Evolutionary conservation across 202 grass and related monocot genomes (phyloP).

Genomic region (Eragrostis tef): DNA sequence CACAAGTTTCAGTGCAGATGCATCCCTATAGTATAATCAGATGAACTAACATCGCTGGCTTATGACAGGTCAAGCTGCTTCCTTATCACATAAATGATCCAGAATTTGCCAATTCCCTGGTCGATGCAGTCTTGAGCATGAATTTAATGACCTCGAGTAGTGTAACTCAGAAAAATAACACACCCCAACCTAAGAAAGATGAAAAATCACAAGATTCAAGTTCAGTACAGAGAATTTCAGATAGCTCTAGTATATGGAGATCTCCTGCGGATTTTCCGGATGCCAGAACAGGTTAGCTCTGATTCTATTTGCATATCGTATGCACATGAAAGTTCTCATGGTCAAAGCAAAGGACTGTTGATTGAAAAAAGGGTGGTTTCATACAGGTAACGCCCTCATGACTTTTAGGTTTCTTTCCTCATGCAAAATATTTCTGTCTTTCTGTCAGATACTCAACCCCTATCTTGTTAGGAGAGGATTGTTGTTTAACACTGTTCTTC

Average conservation of each 20-base stretch:
- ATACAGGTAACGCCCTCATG: conserved; percentile 72
- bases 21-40: conserved; percentile 2
- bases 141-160: conserved; percentile 50
- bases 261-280: conserved; percentile 67
- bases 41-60: conserved; percentile 39
- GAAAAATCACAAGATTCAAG: conserved; percentile 33
- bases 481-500: background rate
- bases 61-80: conserved; percentile 68
- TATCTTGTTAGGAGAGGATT: conserved; percentile 16
- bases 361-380: conserved; percentile 50
- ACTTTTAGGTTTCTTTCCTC: background rate
- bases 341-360: background rate
- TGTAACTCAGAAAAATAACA: conserved; percentile 38
- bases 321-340: background rate
- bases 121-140: conserved; percentile 77
- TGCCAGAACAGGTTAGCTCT: conserved; percentile 70
- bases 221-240: conserved; percentile 49
- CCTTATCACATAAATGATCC: conserved; percentile 92
- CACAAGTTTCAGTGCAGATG: conserved; percentile 32
- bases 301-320: conserved; percentile 35
- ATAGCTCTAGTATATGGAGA: conserved; percentile 59
- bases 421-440: background rate
- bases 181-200: conserved; percentile 43
- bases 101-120: conserved; percentile 80
- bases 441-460: background rate